Percentiles rank a stretch among this genome's conserved stretches.
phyloP scores from a whole-genome alignment of 257 asterid genomes.

The Solanum sitiens region DNA sequence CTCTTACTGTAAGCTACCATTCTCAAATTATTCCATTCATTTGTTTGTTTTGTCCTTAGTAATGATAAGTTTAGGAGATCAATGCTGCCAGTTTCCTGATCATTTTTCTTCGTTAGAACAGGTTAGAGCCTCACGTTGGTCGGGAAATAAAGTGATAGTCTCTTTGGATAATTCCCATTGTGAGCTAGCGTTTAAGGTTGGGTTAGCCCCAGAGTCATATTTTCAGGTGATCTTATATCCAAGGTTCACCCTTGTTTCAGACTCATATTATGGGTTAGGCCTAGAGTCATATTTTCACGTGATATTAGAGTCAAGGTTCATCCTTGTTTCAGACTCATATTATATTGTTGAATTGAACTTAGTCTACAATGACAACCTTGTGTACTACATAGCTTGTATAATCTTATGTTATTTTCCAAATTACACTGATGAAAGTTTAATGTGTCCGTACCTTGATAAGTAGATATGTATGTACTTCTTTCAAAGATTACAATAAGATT shows the following conservation, averaged over 20 bases:
- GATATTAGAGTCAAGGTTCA: not conserved
- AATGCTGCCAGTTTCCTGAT: not conserved
- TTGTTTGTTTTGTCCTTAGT: not conserved
- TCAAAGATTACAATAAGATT: too few species aligned
- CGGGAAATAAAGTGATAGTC: not conserved
- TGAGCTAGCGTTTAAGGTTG: not conserved
- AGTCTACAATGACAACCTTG: too few species aligned
- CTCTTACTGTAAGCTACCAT: conserved; percentile 42
- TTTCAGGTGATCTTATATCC: too few species aligned
- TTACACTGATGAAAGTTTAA: too few species aligned
- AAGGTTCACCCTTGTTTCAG: too few species aligned
- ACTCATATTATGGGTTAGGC: not conserved
- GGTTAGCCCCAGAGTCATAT: too few species aligned
- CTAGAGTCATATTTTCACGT: not conserved
- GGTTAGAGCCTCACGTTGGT: not conserved
- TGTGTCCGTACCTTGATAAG: too few species aligned
- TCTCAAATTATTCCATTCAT: not conserved
- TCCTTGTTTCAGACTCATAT: not conserved
- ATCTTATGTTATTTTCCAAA: too few species aligned
- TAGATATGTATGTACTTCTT: too few species aligned
- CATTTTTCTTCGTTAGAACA: not conserved
- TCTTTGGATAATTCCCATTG: not conserved
- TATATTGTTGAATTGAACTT: not conserved
- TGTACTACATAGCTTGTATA: too few species aligned
- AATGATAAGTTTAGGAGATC: not conserved